These are phyloP conservation scores for Umbelopsis sp. DNA, from an alignment of 192 early-diverging fungal species.

Conservation along the genomic window DNA sequence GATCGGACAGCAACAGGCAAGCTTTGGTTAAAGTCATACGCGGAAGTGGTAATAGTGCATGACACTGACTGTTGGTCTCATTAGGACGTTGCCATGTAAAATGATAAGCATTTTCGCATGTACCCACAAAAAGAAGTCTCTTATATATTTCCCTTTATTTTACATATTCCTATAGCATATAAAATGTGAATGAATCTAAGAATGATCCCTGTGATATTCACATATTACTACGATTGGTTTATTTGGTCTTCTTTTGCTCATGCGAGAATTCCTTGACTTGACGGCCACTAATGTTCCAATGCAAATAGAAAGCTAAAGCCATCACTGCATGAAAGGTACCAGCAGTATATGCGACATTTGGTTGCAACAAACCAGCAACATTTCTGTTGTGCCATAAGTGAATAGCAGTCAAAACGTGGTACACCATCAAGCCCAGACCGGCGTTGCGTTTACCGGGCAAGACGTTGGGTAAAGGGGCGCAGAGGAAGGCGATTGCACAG, in stretches of 20 bases:
- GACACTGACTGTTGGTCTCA: too few species aligned
- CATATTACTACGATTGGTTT: background rate
- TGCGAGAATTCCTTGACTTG: constrained; percentile 4
- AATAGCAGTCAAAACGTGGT: background rate
- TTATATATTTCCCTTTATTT: background rate
- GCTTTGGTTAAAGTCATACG: background rate
- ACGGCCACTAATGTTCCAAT: background rate
- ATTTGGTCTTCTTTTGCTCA: constrained; percentile 9
- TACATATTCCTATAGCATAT: constrained; percentile 13
- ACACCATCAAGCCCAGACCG: background rate
- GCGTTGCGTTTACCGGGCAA: constrained; percentile 4
- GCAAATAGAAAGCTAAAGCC: background rate
- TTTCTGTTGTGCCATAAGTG: background rate
- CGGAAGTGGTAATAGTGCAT: too few species aligned
- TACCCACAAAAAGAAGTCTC: background rate
- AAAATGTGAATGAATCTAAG: background rate
- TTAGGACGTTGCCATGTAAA: constrained; percentile 19
- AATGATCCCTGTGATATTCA: background rate
- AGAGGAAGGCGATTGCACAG: background rate
- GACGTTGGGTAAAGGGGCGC: background rate
- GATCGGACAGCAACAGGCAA: background rate
- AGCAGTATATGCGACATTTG: background rate
- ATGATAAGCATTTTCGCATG: background rate
- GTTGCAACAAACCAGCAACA: background rate
- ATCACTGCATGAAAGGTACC: background rate